These are phyloP conservation scores for Phytophthora sansomeana DNA, from an alignment of 352 stramenopile genomes.

Conservation along the genomic window DNA sequence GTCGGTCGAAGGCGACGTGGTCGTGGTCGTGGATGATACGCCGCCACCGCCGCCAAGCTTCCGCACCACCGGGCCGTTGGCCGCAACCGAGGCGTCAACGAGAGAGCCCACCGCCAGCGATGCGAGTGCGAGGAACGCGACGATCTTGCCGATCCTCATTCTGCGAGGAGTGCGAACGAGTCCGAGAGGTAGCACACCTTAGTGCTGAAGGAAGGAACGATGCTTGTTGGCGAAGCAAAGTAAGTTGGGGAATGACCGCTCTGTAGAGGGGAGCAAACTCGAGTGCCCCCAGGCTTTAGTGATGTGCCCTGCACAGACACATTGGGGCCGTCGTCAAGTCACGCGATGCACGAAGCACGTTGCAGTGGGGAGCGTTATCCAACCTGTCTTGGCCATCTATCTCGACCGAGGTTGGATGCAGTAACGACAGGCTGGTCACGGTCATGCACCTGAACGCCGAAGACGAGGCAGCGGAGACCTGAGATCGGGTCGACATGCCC, in stretches of 20 bases:
- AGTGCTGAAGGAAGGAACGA: constrained; percentile 21
- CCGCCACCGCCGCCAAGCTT: constrained; percentile 28
- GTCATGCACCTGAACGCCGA: constrained; percentile 14
- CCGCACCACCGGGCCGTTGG: constrained; percentile 6
- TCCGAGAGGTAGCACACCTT: constrained; percentile 21
- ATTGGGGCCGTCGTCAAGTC: constrained; percentile 14
- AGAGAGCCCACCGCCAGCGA: constrained; percentile 26
- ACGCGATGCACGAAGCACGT: constrained; percentile 24
- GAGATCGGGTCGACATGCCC: constrained; percentile 11
- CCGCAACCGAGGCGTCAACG: constrained; percentile 24
- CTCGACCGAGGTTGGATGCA: constrained; percentile 1
- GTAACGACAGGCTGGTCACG: constrained; percentile 11
- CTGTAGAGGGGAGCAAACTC: too few species aligned
- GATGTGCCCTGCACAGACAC: constrained; percentile 33
- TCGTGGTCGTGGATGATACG: constrained; percentile 23
- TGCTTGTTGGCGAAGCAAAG: constrained; percentile 37
- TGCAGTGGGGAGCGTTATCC: constrained; percentile 12
- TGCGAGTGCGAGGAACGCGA: constrained; percentile 30
- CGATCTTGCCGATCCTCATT: constrained; percentile 39
- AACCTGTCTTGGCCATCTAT: constrained; percentile 14
- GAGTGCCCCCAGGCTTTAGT: not conserved
- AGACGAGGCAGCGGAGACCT: constrained; percentile 9
- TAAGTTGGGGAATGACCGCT: constrained; percentile 34
- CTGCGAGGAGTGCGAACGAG: constrained; percentile 2
- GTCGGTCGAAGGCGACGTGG: constrained; percentile 16